Evolutionary conservation across 1,284 basidiomycete genomes (phyloP), one percentile per base, ranked within the genome.

Genomic region (Golubevia pallescens): DNA sequence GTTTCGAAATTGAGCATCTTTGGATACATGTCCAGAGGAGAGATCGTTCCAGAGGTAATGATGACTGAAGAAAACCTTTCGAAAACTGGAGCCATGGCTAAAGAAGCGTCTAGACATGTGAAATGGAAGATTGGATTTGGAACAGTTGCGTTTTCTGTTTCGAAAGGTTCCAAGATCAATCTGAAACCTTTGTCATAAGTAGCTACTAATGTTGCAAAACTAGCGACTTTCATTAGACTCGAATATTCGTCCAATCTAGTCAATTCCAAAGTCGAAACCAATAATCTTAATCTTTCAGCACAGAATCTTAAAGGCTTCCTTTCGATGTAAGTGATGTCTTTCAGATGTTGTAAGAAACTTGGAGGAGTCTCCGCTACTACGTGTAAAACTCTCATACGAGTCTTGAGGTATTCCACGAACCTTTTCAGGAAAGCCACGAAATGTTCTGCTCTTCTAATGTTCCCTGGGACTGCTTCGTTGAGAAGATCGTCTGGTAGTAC

Each of bases 1-100:
- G 83, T 77, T 38, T 85, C 83, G 24, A 85, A 85, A 64, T 80
- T 78, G 71, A 85, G 83, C 83, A 85, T 85, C 68, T 85, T 85
- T 24, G 83, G 83, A 61, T 85, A 85, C 83, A 85, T 85, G 76
- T 85, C 83, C 53, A 85, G 70, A 54, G 83, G 83, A 48, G 72
- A 75, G 65, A 85, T 85, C 60, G 83, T 85, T 24, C 83, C 83
- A 57, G 73, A 76, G n/a, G 83, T 85, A 68, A 85, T 85, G 67
- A 85, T 81, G 66, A 85, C 83, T 57, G 76, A 79, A 62, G 71
- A 77, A 60, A 85, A 85, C 23, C 81, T 74, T 68, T 85, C 83
- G 62, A 85, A 85, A 53, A 85, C 81, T 24, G 83, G 83, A 20
- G 76, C 77, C 53, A 85, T 85, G 24, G 83, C 83, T 6, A 85